Conservation (phyloP, 129 eudicot genomes). For the Gnaphalium uliginosum region DNA sequence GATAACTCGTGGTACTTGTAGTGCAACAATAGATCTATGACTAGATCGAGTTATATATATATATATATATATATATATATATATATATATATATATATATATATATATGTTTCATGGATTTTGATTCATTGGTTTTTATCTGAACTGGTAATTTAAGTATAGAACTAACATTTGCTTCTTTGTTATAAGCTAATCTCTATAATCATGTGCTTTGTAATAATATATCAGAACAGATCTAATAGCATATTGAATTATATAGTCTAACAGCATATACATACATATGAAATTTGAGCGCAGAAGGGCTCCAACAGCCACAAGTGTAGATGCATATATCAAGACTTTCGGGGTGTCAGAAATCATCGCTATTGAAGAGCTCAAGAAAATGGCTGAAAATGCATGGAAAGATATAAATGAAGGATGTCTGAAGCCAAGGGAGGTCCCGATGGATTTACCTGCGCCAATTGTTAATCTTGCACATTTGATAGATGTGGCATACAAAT, state of each 20-base stretch:
- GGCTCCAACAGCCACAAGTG: not conserved
- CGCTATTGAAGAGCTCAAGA: not conserved
- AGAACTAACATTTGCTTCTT: too few species aligned
- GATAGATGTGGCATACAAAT: constrained; percentile 1
- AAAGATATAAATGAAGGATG: not conserved
- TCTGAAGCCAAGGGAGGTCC: not conserved
- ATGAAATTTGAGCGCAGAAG: not conserved
- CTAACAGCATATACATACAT: not conserved
- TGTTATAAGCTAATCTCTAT: not conserved
- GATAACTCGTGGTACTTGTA: too few species aligned
- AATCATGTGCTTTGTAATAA: not conserved
- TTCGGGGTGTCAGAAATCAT: not conserved
- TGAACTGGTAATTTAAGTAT: too few species aligned
- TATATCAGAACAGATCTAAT: not conserved
- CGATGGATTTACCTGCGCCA: not conserved
- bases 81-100: too few species aligned
- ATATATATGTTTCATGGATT: too few species aligned
- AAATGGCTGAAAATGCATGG: not conserved
- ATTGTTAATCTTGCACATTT: not conserved
- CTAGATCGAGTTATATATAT: too few species aligned
- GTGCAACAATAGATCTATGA: too few species aligned
- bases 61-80: too few species aligned
- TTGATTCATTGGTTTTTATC: too few species aligned
- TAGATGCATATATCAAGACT: not conserved
- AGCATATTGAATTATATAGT: not conserved